These are phyloP conservation scores for Gigaspora rosea DNA, from an alignment of 192 early-diverging fungal species.

Conservation along the genomic window DNA sequence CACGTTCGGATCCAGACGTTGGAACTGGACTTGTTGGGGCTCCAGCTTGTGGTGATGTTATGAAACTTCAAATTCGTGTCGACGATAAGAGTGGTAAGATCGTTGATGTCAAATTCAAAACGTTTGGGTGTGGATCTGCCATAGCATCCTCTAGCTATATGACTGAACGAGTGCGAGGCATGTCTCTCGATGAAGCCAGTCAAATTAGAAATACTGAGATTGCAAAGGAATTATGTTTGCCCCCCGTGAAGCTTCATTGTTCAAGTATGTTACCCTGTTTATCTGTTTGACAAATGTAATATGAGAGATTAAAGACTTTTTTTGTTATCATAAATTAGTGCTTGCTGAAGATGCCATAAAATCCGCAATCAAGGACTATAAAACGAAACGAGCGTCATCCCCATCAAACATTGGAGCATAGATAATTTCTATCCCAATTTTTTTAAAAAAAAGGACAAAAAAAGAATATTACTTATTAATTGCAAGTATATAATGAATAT, in stretches of 20 bases:
- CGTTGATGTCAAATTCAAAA: constrained; percentile 97
- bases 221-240: constrained; percentile 91
- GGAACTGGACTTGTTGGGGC: constrained; percentile 96
- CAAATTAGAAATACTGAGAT: constrained; percentile 97
- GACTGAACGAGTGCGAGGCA: constrained; percentile 93
- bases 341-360: too few species aligned
- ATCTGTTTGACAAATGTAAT: too few species aligned
- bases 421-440: too few species aligned
- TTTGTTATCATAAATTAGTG: too few species aligned
- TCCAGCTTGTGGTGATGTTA: constrained; percentile 87
- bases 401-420: too few species aligned
- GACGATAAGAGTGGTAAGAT: constrained; percentile 90
- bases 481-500: too few species aligned
- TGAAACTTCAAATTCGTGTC: constrained; percentile 96
- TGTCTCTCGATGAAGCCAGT: constrained; percentile 88
- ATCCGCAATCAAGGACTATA: too few species aligned
- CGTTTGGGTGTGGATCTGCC: constrained; percentile 96
- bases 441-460: too few species aligned
- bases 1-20: constrained; percentile 83
- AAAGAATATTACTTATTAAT: too few species aligned
- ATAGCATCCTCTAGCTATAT: constrained; percentile 91
- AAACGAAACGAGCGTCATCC: too few species aligned
- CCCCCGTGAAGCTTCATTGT: constrained; percentile 98
- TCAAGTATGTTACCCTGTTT: constrained; percentile 67
- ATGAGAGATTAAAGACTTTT: too few species aligned